Evolutionary conservation across 305 asterid genomes (phyloP).

Genomic region (Rubia balearica): DNA sequence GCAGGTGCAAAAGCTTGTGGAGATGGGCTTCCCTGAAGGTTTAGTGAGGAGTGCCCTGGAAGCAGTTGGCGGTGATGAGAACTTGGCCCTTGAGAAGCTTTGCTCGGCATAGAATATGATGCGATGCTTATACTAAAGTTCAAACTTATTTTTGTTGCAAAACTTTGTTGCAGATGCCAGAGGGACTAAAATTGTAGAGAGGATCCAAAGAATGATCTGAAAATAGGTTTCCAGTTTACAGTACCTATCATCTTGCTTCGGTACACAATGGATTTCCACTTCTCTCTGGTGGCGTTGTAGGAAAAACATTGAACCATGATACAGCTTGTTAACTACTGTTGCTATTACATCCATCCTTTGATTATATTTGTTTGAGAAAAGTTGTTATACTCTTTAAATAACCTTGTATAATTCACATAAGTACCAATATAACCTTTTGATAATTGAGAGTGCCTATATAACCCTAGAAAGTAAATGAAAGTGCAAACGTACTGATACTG

Average conservation of each 20-base stretch:
- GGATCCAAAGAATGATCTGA: neutral
- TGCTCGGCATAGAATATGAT: constrained; percentile 44
- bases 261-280: neutral
- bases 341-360: too few species aligned
- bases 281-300: too few species aligned
- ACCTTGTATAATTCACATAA: too few species aligned
- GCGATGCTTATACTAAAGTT: constrained; percentile 9
- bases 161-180: constrained; percentile 12
- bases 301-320: too few species aligned
- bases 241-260: neutral
- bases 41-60: constrained; percentile 53
- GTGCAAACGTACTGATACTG: too few species aligned
- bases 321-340: too few species aligned
- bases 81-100: constrained; percentile 89
- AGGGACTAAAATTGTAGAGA: constrained; percentile 11
- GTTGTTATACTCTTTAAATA: too few species aligned
- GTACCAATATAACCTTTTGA: too few species aligned
- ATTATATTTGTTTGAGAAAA: too few species aligned
- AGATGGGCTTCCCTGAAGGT: constrained; percentile 88
- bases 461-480: too few species aligned
- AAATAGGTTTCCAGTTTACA: constrained; percentile 2
- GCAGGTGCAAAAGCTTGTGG: constrained; percentile 82
- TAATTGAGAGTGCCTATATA: too few species aligned
- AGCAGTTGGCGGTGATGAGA: constrained; percentile 79
- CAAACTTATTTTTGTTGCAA: neutral